Evolutionary conservation across 176 grass and related monocot genomes (phyloP).

Genomic region (Oryza punctata): DNA sequence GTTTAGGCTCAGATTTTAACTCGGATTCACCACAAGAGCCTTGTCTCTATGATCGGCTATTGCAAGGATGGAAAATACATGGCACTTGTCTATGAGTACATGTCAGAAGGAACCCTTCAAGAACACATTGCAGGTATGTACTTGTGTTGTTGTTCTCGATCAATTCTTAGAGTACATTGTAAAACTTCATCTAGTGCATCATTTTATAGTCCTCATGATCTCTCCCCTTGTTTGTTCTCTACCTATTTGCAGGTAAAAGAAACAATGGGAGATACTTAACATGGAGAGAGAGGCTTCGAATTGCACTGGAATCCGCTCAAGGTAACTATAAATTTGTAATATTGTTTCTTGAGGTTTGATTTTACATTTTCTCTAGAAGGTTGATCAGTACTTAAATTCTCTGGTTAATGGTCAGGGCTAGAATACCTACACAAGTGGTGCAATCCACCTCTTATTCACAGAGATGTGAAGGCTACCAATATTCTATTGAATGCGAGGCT

Average conservation of each 20-base stretch:
- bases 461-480: conserved; percentile 65
- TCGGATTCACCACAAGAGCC: conserved; percentile 66
- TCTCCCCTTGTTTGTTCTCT: neutral
- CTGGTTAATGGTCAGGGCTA: conserved; percentile 37
- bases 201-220: neutral
- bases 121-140: conserved; percentile 52
- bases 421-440: conserved; percentile 65
- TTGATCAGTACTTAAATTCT: neutral
- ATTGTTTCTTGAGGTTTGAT: neutral
- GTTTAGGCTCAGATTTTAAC: conserved; percentile 59
- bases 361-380: neutral
- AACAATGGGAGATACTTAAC: neutral
- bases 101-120: conserved; percentile 63
- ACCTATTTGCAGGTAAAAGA: conserved; percentile 26
- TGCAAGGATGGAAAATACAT: conserved; percentile 60
- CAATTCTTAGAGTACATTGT: neutral
- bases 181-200: neutral
- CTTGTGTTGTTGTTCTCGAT: neutral
- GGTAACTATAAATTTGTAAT: conserved; percentile 6
- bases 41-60: conserved; percentile 68
- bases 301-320: conserved; percentile 59
- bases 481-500: conserved; percentile 49
- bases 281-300: conserved; percentile 51
- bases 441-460: conserved; percentile 47
- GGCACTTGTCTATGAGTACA: conserved; percentile 77